Conservation (phyloP, 495 filamentous ascomycete species). For the Tuber magnatum region DNA sequence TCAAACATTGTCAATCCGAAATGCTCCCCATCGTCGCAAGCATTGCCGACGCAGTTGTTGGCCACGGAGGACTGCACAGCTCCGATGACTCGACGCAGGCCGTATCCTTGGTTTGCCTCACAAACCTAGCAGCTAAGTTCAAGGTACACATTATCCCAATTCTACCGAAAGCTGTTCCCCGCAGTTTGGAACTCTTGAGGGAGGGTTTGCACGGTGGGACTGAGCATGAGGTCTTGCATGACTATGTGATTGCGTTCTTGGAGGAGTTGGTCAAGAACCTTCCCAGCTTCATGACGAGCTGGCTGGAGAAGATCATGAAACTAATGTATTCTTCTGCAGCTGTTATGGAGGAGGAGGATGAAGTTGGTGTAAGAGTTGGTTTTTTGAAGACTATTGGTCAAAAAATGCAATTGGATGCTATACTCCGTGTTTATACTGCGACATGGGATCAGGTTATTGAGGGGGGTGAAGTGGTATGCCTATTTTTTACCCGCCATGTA, state of each 20-base stretch:
- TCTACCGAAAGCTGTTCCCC: constrained; percentile 64
- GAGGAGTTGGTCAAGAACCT: constrained; percentile 69
- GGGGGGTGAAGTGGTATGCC: not conserved
- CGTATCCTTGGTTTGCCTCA: constrained; percentile 78
- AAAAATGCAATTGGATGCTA: not conserved
- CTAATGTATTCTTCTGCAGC: constrained; percentile 38
- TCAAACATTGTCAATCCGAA: constrained; percentile 81
- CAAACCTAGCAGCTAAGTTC: constrained; percentile 80
- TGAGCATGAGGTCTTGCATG: constrained; percentile 57
- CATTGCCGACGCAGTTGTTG: constrained; percentile 68
- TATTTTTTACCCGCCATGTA: not conserved
- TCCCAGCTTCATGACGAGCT: constrained; percentile 74
- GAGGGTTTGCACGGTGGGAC: constrained; percentile 51
- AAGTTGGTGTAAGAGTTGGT: constrained; percentile 43
- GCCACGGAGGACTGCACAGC: constrained; percentile 65
- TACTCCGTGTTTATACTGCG: constrained; percentile 6
- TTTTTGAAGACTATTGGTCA: not conserved
- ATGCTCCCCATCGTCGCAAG: constrained; percentile 46
- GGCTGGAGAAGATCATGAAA: constrained; percentile 65
- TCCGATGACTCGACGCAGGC: constrained; percentile 63
- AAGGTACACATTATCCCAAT: constrained; percentile 75
- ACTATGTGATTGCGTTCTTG: constrained; percentile 72
- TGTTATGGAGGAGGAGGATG: constrained; percentile 49
- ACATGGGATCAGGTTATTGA: constrained; percentile 11
- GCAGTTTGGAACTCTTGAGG: constrained; percentile 60